A percentile compares a stretch with the other conserved stretches of the same genome.
Conservation (phyloP, 805 yeast genomes). For the Scheffersomyces ergatensis region DNA sequence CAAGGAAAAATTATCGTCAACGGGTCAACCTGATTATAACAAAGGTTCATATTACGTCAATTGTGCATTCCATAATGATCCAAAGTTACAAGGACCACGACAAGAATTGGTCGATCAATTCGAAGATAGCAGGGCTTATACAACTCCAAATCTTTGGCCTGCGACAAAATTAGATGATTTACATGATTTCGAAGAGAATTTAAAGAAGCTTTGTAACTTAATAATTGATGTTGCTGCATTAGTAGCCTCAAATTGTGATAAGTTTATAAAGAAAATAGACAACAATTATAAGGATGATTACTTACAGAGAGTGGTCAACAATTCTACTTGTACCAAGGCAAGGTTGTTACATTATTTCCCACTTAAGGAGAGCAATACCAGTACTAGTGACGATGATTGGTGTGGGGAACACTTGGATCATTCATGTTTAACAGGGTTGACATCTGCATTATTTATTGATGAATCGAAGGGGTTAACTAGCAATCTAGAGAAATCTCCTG, state of each 20-base stretch:
- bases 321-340: conserved; percentile 57
- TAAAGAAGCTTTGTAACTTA: conserved; percentile 38
- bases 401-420: conserved; percentile 65
- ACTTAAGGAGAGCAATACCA: conserved; percentile 2
- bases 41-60: conserved; percentile 61
- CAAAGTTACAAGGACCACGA: conserved; percentile 45
- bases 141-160: conserved; percentile 56
- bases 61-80: conserved; percentile 51
- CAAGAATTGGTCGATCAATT: conserved; percentile 26
- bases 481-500: conserved; percentile 36
- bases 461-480: conserved; percentile 24
- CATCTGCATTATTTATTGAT: conserved; percentile 51
- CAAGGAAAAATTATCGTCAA: conserved; percentile 42
- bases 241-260: conserved; percentile 57
- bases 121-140: conserved; percentile 40
- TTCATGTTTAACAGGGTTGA: conserved; percentile 57
- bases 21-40: conserved; percentile 44
- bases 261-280: conserved; percentile 29
- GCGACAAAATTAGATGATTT: conserved; percentile 14
- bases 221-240: conserved; percentile 47
- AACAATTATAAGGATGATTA: conserved; percentile 31
- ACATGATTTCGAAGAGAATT: conserved; percentile 30
- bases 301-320: conserved; percentile 43
- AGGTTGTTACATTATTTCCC: conserved; percentile 57
- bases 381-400: conserved; percentile 40